Conservation (phyloP, 768 basidiomycete species). For the Suillus clintonianus region DNA sequence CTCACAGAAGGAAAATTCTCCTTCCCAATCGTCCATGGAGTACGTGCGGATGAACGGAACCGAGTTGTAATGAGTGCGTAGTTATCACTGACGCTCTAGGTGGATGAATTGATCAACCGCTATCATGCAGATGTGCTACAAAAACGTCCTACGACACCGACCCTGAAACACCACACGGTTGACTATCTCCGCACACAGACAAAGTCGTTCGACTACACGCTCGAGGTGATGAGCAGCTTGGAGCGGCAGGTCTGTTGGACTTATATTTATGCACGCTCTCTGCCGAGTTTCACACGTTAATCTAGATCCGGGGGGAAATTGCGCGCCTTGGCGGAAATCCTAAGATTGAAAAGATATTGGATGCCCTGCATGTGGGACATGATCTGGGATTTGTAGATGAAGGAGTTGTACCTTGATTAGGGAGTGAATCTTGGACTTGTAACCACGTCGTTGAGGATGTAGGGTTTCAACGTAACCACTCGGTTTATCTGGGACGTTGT, state of each 20-base stretch:
- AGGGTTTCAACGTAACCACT: background rate
- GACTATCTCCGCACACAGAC: constrained; percentile 75
- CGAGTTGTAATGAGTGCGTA: constrained; percentile 80
- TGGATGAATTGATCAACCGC: background rate
- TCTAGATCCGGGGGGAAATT: constrained; percentile 62
- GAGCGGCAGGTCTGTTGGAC: constrained; percentile 51
- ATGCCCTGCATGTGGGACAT: constrained; percentile 46
- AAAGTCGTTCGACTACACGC: constrained; percentile 84
- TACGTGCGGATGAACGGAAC: constrained; percentile 77
- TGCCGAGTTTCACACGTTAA: background rate
- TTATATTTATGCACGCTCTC: background rate
- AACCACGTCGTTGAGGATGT: background rate
- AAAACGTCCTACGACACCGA: constrained; percentile 84
- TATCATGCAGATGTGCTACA: constrained; percentile 75
- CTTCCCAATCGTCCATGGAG: constrained; percentile 76
- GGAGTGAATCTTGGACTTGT: background rate
- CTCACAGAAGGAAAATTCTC: constrained; percentile 82
- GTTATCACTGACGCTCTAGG: background rate
- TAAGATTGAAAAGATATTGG: constrained; percentile 58
- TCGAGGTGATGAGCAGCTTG: constrained; percentile 63
- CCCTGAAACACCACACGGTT: constrained; percentile 81
- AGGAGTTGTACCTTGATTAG: background rate
- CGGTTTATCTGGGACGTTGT: background rate
- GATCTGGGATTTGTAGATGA: background rate
- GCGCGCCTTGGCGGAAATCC: constrained; percentile 74